Evolutionary conservation across 2,329 filamentous ascomycete genomes (phyloP).

Genomic region (Septoria petroselini): DNA sequence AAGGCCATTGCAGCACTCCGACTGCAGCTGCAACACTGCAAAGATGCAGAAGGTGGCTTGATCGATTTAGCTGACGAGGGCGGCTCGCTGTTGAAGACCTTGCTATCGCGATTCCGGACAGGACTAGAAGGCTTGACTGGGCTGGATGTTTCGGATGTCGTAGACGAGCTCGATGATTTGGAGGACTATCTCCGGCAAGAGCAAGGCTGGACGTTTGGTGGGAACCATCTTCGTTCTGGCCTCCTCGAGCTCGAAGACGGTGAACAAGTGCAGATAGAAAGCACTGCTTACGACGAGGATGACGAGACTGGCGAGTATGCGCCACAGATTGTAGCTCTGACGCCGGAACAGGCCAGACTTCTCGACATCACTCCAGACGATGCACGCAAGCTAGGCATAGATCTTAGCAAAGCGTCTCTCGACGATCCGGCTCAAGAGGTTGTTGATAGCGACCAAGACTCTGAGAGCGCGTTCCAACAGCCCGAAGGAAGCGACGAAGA

Average conservation of each 20-base stretch:
- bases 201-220: slow-evolving; percentile 59
- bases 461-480: slow-evolving; percentile 16
- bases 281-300: slow-evolving; percentile 51
- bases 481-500: slow-evolving; percentile 30
- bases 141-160: slow-evolving; percentile 44
- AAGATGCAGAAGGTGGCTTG: slow-evolving; percentile 59
- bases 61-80: slow-evolving; percentile 59
- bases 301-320: slow-evolving; percentile 65
- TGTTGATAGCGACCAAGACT: slow-evolving; percentile 36
- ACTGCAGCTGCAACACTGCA: slow-evolving; percentile 55
- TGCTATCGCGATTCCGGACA: slow-evolving; percentile 54
- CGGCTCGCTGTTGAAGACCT: slow-evolving; percentile 47
- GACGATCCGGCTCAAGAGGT: slow-evolving; percentile 31
- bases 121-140: slow-evolving; percentile 49
- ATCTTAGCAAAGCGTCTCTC: slow-evolving; percentile 24
- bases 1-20: slow-evolving; percentile 50
- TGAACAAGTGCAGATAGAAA: slow-evolving; percentile 59
- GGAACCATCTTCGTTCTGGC: slow-evolving; percentile 54
- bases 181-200: slow-evolving; percentile 54
- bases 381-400: slow-evolving; percentile 25
- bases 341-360: slow-evolving; percentile 42
- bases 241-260: slow-evolving; percentile 62
- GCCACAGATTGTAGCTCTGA: slow-evolving; percentile 57
- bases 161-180: slow-evolving; percentile 54
- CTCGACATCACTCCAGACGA: slow-evolving; percentile 36